Percentiles rank a stretch among this genome's conserved stretches.
These are phyloP conservation scores for Trametes elegans DNA, from an alignment of 768 basidiomycete species.

Conservation along the genomic window DNA sequence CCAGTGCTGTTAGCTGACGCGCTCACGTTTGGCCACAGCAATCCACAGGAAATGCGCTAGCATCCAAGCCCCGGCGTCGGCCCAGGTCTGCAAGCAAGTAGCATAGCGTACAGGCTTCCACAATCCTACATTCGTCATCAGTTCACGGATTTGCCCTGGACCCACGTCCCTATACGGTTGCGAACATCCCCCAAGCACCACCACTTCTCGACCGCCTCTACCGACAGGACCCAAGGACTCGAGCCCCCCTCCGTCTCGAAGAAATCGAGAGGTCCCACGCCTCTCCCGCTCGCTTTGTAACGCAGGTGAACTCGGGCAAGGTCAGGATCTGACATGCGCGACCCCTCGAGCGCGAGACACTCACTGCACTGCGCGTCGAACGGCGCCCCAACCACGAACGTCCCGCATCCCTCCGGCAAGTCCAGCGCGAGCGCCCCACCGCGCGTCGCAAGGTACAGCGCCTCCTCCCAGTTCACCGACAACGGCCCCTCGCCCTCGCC, in stretches of 20 bases:
- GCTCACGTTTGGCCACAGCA: too few relatives aligned
- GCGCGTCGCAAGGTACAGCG: slow-evolving; percentile 76
- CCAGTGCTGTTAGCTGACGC: too few relatives aligned
- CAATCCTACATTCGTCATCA: not conserved
- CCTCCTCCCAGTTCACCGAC: slow-evolving; percentile 77
- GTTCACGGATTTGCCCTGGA: slow-evolving; percentile 52
- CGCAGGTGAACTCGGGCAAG: slow-evolving; percentile 18
- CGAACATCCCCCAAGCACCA: slow-evolving; percentile 77
- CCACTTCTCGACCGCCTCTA: slow-evolving; percentile 81
- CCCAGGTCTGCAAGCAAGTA: too few relatives aligned
- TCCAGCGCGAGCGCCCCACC: slow-evolving; percentile 76
- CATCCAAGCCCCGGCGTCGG: too few relatives aligned
- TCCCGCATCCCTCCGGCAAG: slow-evolving; percentile 44
- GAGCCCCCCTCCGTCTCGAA: slow-evolving; percentile 40
- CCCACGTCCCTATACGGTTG: slow-evolving; percentile 71
- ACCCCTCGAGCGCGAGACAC: too few relatives aligned
- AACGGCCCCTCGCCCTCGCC: slow-evolving; percentile 29
- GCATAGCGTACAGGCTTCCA: too few relatives aligned
- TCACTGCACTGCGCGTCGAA: slow-evolving; percentile 78
- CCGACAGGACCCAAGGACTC: slow-evolving; percentile 26
- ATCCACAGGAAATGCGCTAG: too few relatives aligned
- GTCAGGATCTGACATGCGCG: not conserved
- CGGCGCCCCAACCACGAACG: slow-evolving; percentile 57
- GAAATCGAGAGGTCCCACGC: slow-evolving; percentile 69
- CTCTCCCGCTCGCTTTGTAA: slow-evolving; percentile 28